These are phyloP conservation scores for Cyclotella atomus DNA, from an alignment of 108 stramenopile species.

Conservation along the genomic window DNA sequence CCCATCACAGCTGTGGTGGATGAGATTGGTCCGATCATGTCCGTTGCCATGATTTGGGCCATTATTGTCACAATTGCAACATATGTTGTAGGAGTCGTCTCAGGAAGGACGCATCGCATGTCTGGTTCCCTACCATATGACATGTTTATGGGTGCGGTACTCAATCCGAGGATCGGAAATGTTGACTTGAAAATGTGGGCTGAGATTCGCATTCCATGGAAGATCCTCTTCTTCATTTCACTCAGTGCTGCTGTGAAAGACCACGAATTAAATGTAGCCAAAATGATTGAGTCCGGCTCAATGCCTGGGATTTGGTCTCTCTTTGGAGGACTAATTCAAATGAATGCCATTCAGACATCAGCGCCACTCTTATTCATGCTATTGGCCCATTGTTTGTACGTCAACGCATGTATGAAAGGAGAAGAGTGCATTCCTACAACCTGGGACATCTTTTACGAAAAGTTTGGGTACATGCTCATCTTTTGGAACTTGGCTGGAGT, in stretches of 20 bases:
- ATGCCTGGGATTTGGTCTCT: constrained; percentile 36
- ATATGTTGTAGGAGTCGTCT: constrained; percentile 31
- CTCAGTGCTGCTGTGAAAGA: constrained; percentile 59
- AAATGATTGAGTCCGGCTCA: constrained; percentile 27
- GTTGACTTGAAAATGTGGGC: constrained; percentile 66
- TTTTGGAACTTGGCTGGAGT: constrained; percentile 76
- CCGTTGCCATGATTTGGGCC: constrained; percentile 50
- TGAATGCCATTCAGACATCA: constrained; percentile 44
- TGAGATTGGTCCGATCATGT: constrained; percentile 52
- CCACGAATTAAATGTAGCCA: constrained; percentile 35
- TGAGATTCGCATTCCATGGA: constrained; percentile 66
- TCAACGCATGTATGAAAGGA: constrained; percentile 71
- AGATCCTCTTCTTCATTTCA: constrained; percentile 48
- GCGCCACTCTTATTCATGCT: constrained; percentile 56
- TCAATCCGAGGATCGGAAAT: constrained; percentile 58
- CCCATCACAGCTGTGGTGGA: constrained; percentile 41
- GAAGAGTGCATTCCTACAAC: constrained; percentile 70
- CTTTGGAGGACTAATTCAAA: constrained; percentile 33
- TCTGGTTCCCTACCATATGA: constrained; percentile 52
- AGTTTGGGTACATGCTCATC: constrained; percentile 72
- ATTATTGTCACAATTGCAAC: constrained; percentile 43
- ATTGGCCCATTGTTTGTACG: constrained; percentile 60
- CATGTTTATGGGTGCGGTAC: constrained; percentile 60
- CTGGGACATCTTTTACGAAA: constrained; percentile 74
- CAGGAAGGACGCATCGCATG: constrained; percentile 42